These are phyloP conservation scores for Ceratocystis albifundus DNA, from an alignment of 2,329 filamentous ascomycete species.

Conservation along the genomic window DNA sequence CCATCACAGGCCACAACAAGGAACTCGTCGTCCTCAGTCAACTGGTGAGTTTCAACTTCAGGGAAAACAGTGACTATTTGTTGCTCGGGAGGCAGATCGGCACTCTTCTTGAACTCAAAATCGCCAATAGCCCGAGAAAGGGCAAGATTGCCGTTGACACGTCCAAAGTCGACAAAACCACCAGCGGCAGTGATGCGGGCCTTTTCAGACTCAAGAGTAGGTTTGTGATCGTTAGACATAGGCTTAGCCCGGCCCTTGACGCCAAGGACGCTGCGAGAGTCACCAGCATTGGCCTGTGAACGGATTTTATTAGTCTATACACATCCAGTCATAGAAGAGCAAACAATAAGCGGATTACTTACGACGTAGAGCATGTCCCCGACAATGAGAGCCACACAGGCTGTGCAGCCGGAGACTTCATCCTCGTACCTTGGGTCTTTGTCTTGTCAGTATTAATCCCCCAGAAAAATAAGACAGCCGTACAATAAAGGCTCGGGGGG, in stretches of 20 bases:
- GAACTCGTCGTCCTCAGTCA: constrained; percentile 91
- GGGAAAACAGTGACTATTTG: constrained; percentile 97
- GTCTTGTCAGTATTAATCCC: not conserved
- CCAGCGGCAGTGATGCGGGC: constrained; percentile 90
- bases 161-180: constrained; percentile 95
- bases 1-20: constrained; percentile 85
- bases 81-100: constrained; percentile 90
- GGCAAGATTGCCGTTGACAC: constrained; percentile 95
- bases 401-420: constrained; percentile 95
- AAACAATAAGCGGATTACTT: constrained; percentile 37
- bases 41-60: constrained; percentile 82
- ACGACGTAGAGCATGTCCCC: constrained; percentile 91
- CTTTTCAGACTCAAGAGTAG: constrained; percentile 95
- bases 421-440: constrained; percentile 93
- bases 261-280: constrained; percentile 87
- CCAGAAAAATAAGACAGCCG: not conserved
- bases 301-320: not conserved
- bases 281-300: constrained; percentile 80
- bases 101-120: constrained; percentile 99
- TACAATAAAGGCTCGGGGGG: too few species aligned
- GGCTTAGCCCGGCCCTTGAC: constrained; percentile 97
- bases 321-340: not conserved
- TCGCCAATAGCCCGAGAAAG: constrained; percentile 95
- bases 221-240: constrained; percentile 98
- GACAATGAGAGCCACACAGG: constrained; percentile 79